Conservation (phyloP, 2,329 filamentous ascomycete species). For the Ceratocystiopsis sp. region DNA sequence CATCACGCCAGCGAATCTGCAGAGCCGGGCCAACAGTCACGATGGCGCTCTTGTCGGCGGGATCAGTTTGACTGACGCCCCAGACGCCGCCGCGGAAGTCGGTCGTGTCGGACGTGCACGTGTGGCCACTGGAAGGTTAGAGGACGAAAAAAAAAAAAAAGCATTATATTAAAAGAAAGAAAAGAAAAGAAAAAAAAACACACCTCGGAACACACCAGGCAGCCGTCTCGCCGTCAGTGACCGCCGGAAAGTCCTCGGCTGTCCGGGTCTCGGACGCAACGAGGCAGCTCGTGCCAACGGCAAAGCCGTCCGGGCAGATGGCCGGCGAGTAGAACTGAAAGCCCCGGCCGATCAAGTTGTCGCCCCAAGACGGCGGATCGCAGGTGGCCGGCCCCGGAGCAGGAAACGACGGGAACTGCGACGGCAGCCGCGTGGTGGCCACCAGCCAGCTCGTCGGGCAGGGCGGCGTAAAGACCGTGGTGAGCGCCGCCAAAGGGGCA, state of each 20-base stretch:
- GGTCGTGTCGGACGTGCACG: conserved; percentile 23
- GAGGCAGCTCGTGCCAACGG: conserved; percentile 16
- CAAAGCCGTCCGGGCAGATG: conserved; percentile 21
- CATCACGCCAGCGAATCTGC: conserved; percentile 21
- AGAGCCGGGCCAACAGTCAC: conserved; percentile 20
- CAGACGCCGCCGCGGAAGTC: conserved; percentile 23
- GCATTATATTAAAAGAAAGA: too few species aligned
- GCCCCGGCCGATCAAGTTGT: conserved; percentile 18
- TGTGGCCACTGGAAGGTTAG: conserved; percentile 15
- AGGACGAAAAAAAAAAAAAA: neutral
- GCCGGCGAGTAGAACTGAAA: conserved; percentile 24
- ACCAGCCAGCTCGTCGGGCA: conserved; percentile 23
- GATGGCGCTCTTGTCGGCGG: conserved; percentile 3
- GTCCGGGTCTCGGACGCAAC: conserved; percentile 6
- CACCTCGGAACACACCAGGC: conserved; percentile 13
- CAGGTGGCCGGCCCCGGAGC: conserved; percentile 13
- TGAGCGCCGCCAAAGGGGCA: conserved; percentile 20
- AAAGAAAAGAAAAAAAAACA: neutral
- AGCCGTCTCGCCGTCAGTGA: conserved; percentile 9
- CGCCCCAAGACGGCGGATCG: conserved; percentile 18
- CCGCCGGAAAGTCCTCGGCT: conserved; percentile 7
- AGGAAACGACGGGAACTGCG: conserved; percentile 20
- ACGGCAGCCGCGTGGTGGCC: conserved; percentile 21
- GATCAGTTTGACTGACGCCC: conserved; percentile 15
- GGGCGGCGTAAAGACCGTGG: conserved; percentile 23